Evolutionary conservation across 1,284 basidiomycete species (phyloP).

Genomic region (Bondarzewia mesenterica): DNA sequence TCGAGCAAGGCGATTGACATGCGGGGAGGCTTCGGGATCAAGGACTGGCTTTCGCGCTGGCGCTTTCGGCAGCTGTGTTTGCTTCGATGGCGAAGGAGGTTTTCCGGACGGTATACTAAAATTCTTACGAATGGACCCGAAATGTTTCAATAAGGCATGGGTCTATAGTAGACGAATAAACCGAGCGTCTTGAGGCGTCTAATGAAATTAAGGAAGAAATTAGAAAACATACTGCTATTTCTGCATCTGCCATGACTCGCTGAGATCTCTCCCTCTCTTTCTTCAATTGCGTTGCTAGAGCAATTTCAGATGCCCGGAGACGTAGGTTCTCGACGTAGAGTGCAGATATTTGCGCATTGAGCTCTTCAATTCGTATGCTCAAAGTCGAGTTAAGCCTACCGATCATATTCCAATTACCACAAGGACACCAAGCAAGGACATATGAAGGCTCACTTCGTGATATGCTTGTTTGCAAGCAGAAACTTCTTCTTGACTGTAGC

Average conservation of each 20-base stretch:
- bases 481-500: slow-evolving; percentile 83
- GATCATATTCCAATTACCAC: neutral
- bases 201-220: neutral
- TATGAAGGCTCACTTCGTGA: slow-evolving; percentile 56
- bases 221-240: slow-evolving; percentile 54
- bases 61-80: slow-evolving; percentile 33
- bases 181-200: neutral
- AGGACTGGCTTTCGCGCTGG: slow-evolving; percentile 26
- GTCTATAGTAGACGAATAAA: slow-evolving; percentile 36
- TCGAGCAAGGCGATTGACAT: slow-evolving; percentile 50
- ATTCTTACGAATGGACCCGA: slow-evolving; percentile 55
- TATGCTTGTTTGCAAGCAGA: slow-evolving; percentile 80
- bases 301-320: slow-evolving; percentile 70
- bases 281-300: slow-evolving; percentile 64
- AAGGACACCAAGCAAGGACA: slow-evolving; percentile 1
- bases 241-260: slow-evolving; percentile 61
- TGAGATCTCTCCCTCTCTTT: slow-evolving; percentile 69
- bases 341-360: slow-evolving; percentile 70
- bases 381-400: slow-evolving; percentile 73
- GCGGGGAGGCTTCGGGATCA: slow-evolving; percentile 38
- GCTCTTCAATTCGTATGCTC: slow-evolving; percentile 74
- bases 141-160: slow-evolving; percentile 54
- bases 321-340: slow-evolving; percentile 76
- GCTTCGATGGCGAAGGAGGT: slow-evolving; percentile 26
- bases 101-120: slow-evolving; percentile 34